Conservation (phyloP, 345 rosid species). For the Toxicodendron radicans region DNA sequence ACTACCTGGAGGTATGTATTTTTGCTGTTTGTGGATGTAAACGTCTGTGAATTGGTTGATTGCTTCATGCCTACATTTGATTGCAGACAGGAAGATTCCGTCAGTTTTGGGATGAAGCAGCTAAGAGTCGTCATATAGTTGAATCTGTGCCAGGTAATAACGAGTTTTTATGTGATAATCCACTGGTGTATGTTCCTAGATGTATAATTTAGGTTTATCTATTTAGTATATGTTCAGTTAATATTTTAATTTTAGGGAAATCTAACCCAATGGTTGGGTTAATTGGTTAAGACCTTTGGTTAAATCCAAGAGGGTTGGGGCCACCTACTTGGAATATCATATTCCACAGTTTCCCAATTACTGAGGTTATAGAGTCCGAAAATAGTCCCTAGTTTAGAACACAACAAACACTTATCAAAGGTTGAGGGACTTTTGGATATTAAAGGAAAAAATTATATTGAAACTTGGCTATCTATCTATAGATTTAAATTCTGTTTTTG, state of each 20-base stretch:
- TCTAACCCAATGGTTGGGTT: too few species aligned
- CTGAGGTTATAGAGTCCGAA: too few species aligned
- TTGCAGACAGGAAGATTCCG: conserved; percentile 87
- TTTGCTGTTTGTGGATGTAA: neutral
- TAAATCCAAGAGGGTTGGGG: too few species aligned
- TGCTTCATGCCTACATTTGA: conserved; percentile 1
- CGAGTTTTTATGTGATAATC: neutral
- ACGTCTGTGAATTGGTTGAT: conserved; percentile 9
- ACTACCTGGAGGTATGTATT: conserved; percentile 78
- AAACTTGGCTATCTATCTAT: neutral
- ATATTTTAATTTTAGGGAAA: too few species aligned
- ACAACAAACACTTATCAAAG: too few species aligned
- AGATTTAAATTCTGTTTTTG: neutral
- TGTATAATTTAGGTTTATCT: neutral
- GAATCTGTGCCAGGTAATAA: conserved; percentile 87
- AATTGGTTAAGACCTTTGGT: too few species aligned
- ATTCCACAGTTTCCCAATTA: too few species aligned
- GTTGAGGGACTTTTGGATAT: neutral
- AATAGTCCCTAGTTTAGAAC: too few species aligned
- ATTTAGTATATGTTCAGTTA: neutral
- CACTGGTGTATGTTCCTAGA: neutral
- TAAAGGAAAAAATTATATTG: neutral
- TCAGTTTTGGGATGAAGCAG: conserved; percentile 95
- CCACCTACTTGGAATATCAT: too few species aligned
- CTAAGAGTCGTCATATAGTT: conserved; percentile 84